A percentile compares a stretch with the other conserved stretches of the same genome.
phyloP scores from a whole-genome alignment of 2,329 filamentous ascomycete genomes.

The Bipolaris cookei region DNA sequence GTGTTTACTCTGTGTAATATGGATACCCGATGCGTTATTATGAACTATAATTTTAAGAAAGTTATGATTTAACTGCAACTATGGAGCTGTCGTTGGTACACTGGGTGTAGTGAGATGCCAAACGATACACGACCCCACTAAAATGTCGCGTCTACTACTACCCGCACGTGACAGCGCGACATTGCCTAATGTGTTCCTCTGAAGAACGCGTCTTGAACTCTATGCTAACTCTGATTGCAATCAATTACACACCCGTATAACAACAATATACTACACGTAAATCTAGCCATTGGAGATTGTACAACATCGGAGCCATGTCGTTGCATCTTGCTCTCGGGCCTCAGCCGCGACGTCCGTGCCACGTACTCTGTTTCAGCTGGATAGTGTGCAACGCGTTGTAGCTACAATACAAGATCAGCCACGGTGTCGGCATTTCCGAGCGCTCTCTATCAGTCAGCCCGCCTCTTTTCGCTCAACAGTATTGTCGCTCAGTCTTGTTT shows the following conservation, averaged over 20 bases:
- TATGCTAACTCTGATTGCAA: background rate
- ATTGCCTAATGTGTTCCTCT: background rate
- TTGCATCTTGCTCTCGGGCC: conserved; percentile 1
- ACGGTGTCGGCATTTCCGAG: conserved; percentile 20
- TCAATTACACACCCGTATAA: background rate
- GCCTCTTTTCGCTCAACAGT: conserved; percentile 7
- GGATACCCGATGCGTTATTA: conserved; percentile 17
- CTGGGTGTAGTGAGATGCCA: background rate
- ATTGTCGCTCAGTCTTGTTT: background rate
- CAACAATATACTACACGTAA: background rate
- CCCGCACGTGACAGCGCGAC: conserved; percentile 11
- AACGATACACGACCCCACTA: background rate
- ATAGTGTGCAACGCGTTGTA: conserved; percentile 25
- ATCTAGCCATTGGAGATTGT: background rate
- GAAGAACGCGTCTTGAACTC: background rate
- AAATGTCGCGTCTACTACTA: background rate
- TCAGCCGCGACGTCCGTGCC: conserved; percentile 33
- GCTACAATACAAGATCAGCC: conserved; percentile 27
- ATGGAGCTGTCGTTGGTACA: background rate
- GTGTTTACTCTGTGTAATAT: conserved; percentile 7
- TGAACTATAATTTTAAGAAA: conserved; percentile 6
- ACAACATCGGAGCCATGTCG: conserved; percentile 2
- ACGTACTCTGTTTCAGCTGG: conserved; percentile 38
- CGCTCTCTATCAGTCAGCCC: conserved; percentile 9
- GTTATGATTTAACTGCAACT: background rate